Conservation (phyloP, 305 asterid genomes). For the Fraxinus nigra region DNA sequence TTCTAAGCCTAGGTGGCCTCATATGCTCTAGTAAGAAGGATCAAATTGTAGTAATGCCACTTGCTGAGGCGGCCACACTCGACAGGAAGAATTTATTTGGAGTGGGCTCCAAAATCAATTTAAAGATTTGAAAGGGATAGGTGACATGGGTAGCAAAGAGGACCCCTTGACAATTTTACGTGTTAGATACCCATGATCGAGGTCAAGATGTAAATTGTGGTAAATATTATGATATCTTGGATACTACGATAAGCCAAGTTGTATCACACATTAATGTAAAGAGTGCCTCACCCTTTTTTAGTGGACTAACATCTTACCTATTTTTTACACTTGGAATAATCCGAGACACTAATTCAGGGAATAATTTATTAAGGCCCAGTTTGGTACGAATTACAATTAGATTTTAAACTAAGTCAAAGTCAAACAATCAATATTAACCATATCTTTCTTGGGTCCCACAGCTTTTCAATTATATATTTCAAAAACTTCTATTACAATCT, state of each 20-base stretch:
- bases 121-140: constrained; percentile 3
- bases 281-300: background rate
- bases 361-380: background rate
- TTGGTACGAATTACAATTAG: too few species aligned
- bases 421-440: too few species aligned
- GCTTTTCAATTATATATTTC: too few species aligned
- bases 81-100: constrained; percentile 16
- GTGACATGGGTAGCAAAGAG: background rate
- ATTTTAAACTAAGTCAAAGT: too few species aligned
- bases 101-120: constrained; percentile 21
- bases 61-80: background rate
- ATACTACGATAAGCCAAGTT: too few species aligned
- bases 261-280: background rate
- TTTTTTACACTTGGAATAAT: background rate
- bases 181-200: background rate
- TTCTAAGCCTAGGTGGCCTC: background rate
- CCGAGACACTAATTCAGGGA: background rate
- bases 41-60: background rate
- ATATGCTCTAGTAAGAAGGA: background rate
- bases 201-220: background rate
- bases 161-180: background rate
- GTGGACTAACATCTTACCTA: background rate
- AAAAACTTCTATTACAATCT: too few species aligned
- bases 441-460: too few species aligned
- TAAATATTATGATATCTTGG: background rate